A percentile compares a stretch with the other conserved stretches of the same genome.
Conservation (phyloP, 257 asterid genomes). For the Orobanche coerulescens region DNA sequence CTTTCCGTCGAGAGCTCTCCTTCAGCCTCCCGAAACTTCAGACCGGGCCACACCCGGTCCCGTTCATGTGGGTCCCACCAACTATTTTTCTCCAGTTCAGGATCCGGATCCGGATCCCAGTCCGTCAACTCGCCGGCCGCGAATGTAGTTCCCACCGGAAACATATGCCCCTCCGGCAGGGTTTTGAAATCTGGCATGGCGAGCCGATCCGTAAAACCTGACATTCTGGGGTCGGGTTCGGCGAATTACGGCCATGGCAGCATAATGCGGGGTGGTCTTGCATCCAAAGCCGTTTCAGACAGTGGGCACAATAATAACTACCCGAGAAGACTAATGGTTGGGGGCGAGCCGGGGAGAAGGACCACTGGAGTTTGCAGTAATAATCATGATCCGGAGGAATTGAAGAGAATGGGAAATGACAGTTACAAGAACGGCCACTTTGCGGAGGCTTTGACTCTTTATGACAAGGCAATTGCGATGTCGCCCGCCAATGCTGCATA, state of each 20-base stretch:
- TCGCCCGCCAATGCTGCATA: conserved; percentile 60
- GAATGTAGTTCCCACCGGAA: conserved; percentile 57
- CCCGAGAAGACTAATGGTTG: conserved; percentile 36
- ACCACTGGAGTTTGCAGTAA: conserved; percentile 16
- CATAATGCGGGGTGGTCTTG: conserved; percentile 55
- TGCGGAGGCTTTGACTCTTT: conserved; percentile 51
- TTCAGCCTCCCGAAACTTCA: conserved; percentile 23
- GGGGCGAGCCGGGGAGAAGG: conserved; percentile 33
- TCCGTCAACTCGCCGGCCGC: conserved; percentile 47
- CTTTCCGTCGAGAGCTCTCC: conserved; percentile 54
- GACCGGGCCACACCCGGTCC: conserved; percentile 51
- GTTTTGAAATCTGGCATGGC: conserved; percentile 51
- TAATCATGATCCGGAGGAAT: conserved; percentile 59
- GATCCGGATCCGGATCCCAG: conserved; percentile 23
- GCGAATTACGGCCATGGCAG: conserved; percentile 79
- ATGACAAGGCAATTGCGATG: conserved; percentile 66
- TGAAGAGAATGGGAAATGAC: conserved; percentile 64
- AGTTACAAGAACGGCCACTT: conserved; percentile 48
- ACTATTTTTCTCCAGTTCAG: conserved; percentile 38
- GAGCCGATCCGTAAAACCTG: conserved; percentile 39
- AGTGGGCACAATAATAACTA: conserved; percentile 23
- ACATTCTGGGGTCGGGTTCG: conserved; percentile 51
- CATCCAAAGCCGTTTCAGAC: conserved; percentile 27
- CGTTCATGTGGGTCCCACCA: conserved; percentile 50
- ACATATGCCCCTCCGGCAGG: conserved; percentile 73